Base-by-base conservation (phyloP, 2,329 filamentous ascomycete genomes). In the Apiospora kogelbergensis region DNA sequence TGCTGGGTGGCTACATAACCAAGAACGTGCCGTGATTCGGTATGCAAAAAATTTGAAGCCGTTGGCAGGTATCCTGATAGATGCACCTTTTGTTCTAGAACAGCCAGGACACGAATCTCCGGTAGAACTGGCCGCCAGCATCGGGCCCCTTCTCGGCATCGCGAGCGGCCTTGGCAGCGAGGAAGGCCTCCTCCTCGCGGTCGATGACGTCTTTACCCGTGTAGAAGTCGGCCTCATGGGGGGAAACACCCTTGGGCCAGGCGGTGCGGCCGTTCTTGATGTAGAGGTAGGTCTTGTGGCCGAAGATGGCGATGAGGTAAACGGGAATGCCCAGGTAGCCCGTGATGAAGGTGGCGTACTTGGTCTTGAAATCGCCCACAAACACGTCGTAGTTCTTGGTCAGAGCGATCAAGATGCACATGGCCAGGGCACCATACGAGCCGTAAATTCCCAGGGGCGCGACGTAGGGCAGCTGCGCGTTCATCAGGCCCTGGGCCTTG, bases 371-470 rank as follows among this genome's bases (percentile, higher is more conserved):
- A 74, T 80, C 85, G 76, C 74, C 78, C 2, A 88, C 84, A 79
- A 96, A 96, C 13, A 91, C 90, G 68, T 88, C 85, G 80, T 89
- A 96, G 84, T 94, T 95, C 86, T 96, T 97, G 76, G 93, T 95
- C 66, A 97, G 77, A 1, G 91, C 88, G 71, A 96, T 92, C 42
- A 96, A 77, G 75, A 86, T 84, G 81, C 91, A 94, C 81, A 94
- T 90, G 76, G 84, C 82, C 2, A 96, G 84, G 0, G 91, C 91
- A 70, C 83, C 82, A 76, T 89, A 89, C 0, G 90, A 93, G 13
- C 93, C 93, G 71, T 78, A 86, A 45, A 89, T 81, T n/a, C 93
- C 92, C 20, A 95, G 85, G 0, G 93, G 93, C 0, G 93, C 91
- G 20, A 84, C 84, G 78, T 91, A 94, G 0, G 89, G 86, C 70